Percentiles rank a stretch among this genome's conserved stretches.
Evolutionary conservation across 2,329 filamentous ascomycete species (phyloP).

Genomic region (Penicillium psychrosexuale): DNA sequence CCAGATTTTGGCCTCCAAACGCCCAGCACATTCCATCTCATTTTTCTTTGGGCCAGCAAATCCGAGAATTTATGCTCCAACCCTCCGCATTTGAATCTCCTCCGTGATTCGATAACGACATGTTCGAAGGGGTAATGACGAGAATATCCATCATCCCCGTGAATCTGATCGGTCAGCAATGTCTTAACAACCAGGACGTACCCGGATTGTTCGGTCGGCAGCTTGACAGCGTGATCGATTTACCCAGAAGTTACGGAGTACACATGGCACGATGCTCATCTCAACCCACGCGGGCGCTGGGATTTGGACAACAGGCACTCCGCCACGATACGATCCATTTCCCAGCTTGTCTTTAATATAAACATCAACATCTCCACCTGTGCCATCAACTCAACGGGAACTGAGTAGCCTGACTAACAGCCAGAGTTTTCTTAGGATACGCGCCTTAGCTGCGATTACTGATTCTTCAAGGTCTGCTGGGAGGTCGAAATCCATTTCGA

Average conservation of each 20-base stretch:
- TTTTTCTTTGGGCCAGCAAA: conserved; percentile 31
- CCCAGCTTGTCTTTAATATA: conserved; percentile 59
- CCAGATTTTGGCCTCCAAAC: conserved; percentile 14
- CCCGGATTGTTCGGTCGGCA: conserved; percentile 62
- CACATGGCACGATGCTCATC: conserved; percentile 62
- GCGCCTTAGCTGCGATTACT: too few relatives aligned
- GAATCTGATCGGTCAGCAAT: conserved; percentile 33
- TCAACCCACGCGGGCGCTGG: conserved; percentile 43
- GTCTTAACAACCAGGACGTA: conserved; percentile 13
- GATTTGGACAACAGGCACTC: conserved; percentile 27
- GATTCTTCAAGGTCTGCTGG: too few relatives aligned
- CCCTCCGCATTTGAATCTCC: conserved; percentile 65
- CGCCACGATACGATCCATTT: conserved; percentile 54
- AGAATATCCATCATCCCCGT: conserved; percentile 59
- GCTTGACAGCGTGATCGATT: conserved; percentile 60
- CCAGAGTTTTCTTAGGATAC: conserved; percentile 14
- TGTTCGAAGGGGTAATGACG: conserved; percentile 61
- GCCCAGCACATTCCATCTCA: neutral
- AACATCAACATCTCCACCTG: conserved; percentile 62
- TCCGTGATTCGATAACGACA: conserved; percentile 62
- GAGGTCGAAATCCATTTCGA: too few relatives aligned
- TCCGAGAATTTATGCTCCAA: conserved; percentile 59
- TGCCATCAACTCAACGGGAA: conserved; percentile 61
- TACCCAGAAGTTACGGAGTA: conserved; percentile 58
- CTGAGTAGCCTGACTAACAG: conserved; percentile 60